These are phyloP conservation scores for Lentinula sp. DNA, from an alignment of 768 basidiomycete genomes.

Conservation along the genomic window DNA sequence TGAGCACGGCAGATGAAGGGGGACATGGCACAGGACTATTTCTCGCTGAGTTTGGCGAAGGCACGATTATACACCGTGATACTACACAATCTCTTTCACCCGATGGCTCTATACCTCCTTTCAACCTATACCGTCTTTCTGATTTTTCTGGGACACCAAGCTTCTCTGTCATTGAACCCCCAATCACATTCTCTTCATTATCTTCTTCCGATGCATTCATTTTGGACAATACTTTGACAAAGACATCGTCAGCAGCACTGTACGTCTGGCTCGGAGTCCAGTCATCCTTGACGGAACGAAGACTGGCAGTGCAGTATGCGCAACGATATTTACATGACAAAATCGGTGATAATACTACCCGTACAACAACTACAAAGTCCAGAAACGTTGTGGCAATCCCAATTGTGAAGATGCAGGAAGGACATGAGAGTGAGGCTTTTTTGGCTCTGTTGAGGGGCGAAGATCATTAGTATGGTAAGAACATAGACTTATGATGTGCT, in stretches of 20 bases:
- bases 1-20: conserved; percentile 39
- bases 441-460: conserved; percentile 20
- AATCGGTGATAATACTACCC: conserved; percentile 13
- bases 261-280: conserved; percentile 56
- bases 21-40: conserved; percentile 39
- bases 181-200: conserved; percentile 26
- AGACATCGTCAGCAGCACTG: conserved; percentile 31
- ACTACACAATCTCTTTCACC: neutral
- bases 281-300: conserved; percentile 39
- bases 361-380: neutral
- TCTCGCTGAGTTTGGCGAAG: conserved; percentile 39
- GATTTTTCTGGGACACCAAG: conserved; percentile 35
- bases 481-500: too few relatives aligned
- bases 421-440: conserved; percentile 45
- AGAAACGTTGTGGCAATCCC: conserved; percentile 26
- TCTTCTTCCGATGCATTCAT: conserved; percentile 47
- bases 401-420: conserved; percentile 50
- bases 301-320: conserved; percentile 51
- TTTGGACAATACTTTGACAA: conserved; percentile 33
- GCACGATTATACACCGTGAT: conserved; percentile 14
- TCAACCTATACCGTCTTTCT: conserved; percentile 35
- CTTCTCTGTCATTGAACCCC: conserved; percentile 27
- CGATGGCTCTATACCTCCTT: neutral
- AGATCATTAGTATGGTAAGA: neutral
- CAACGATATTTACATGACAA: conserved; percentile 45